Conservation (phyloP, 2,329 filamentous ascomycete species). For the Xylariaceae sp. region DNA sequence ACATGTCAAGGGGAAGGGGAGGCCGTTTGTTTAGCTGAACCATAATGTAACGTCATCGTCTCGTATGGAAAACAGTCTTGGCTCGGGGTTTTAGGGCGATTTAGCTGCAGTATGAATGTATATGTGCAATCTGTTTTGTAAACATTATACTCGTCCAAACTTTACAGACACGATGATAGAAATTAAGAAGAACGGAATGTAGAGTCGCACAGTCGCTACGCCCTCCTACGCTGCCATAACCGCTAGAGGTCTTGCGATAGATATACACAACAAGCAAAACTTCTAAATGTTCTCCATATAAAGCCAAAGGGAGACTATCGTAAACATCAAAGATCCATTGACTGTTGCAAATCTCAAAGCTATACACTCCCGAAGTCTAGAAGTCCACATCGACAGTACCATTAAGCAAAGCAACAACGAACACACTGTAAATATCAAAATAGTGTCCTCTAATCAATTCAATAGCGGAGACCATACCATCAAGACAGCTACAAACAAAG, state of each 20-base stretch:
- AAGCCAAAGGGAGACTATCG: neutral
- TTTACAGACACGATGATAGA: too few relatives aligned
- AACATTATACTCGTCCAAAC: too few relatives aligned
- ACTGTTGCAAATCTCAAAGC: neutral
- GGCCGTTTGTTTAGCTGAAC: too few relatives aligned
- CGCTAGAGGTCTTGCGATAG: neutral
- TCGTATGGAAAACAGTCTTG: too few relatives aligned
- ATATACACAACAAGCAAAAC: neutral
- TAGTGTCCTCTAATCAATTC: neutral
- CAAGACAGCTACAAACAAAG: too few relatives aligned
- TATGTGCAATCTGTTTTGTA: too few relatives aligned
- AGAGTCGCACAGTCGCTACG: neutral
- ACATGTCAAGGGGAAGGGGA: too few relatives aligned
- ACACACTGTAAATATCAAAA: neutral
- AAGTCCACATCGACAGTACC: neutral
- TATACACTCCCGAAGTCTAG: neutral
- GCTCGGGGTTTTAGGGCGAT: too few relatives aligned
- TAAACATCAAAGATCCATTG: neutral
- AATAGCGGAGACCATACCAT: neutral
- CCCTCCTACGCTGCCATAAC: neutral
- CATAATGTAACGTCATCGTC: too few relatives aligned
- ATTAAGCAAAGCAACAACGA: neutral
- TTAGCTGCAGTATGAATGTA: too few relatives aligned
- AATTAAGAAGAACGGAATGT: neutral
- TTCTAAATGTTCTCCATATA: neutral